Conservation (phyloP, 768 basidiomycete species). For the Gloeostereum incarnatum region DNA sequence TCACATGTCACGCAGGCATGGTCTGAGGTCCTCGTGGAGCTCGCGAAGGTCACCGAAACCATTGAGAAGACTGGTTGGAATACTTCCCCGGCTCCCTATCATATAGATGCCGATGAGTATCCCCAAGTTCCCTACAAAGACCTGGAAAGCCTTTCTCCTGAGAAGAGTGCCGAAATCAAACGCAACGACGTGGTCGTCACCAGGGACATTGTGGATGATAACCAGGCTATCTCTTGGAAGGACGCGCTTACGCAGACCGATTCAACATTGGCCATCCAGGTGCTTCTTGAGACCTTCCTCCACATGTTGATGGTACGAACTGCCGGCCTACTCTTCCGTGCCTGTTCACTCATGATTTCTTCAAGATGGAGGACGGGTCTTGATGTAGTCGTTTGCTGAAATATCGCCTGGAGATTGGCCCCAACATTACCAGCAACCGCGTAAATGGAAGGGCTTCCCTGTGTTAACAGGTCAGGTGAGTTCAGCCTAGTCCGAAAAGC, state of each 20-base stretch:
- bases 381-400: conserved; percentile 49
- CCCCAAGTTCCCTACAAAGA: conserved; percentile 56
- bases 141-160: conserved; percentile 32
- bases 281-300: conserved; percentile 40
- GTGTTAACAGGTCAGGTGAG: conserved; percentile 48
- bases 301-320: conserved; percentile 30
- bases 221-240: conserved; percentile 51
- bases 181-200: conserved; percentile 55
- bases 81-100: neutral
- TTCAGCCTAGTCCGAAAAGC: conserved; percentile 6
- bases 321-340: conserved; percentile 9
- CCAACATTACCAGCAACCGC: conserved; percentile 44
- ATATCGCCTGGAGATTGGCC: conserved; percentile 57
- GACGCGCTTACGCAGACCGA: conserved; percentile 55
- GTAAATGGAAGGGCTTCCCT: conserved; percentile 53
- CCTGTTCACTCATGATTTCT: neutral
- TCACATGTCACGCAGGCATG: conserved; percentile 42
- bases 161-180: conserved; percentile 40
- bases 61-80: conserved; percentile 36
- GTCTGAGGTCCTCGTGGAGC: conserved; percentile 45
- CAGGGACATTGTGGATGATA: conserved; percentile 46
- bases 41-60: conserved; percentile 32
- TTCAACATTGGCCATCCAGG: conserved; percentile 70
- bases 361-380: conserved; percentile 53
- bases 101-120: neutral